A percentile compares a stretch with the other conserved stretches of the same genome.
These are phyloP conservation scores for Novymonas esmeraldas DNA, from an alignment of 208 protist species.

Conservation along the genomic window DNA sequence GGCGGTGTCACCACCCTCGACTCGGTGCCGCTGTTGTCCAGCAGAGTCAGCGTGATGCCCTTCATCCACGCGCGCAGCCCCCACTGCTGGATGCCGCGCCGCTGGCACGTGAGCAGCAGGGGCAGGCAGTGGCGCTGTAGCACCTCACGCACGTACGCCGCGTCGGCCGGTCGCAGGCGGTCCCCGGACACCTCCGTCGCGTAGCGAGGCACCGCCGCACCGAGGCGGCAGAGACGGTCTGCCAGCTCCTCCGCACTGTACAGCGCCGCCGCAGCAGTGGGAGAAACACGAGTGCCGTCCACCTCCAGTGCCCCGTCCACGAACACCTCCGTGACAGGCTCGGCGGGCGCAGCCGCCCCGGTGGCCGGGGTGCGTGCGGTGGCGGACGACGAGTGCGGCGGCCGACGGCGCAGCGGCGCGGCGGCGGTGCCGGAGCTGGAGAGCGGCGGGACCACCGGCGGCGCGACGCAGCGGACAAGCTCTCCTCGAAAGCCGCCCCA, in stretches of 20 bases:
- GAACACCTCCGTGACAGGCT: constrained; percentile 19
- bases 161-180: constrained; percentile 29
- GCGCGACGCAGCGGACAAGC: constrained; percentile 26
- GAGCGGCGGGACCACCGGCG: not conserved
- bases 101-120: constrained; percentile 38
- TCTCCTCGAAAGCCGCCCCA: constrained; percentile 36
- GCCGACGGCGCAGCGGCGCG: not conserved
- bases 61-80: constrained; percentile 38
- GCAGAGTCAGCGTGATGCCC: constrained; percentile 21
- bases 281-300: not conserved
- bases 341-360: not conserved
- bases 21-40: constrained; percentile 36
- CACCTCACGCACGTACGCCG: constrained; percentile 28
- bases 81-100: constrained; percentile 47
- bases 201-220: constrained; percentile 42
- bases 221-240: constrained; percentile 63
- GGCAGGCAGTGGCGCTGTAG: constrained; percentile 36
- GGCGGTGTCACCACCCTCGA: constrained; percentile 26
- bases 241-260: constrained; percentile 55
- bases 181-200: constrained; percentile 25
- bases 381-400: not conserved
- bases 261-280: not conserved
- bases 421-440: not conserved
- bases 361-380: not conserved
- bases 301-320: constrained; percentile 31